phyloP scores from a whole-genome alignment of 1,284 basidiomycete species.

The Irpex rosettiformis region DNA sequence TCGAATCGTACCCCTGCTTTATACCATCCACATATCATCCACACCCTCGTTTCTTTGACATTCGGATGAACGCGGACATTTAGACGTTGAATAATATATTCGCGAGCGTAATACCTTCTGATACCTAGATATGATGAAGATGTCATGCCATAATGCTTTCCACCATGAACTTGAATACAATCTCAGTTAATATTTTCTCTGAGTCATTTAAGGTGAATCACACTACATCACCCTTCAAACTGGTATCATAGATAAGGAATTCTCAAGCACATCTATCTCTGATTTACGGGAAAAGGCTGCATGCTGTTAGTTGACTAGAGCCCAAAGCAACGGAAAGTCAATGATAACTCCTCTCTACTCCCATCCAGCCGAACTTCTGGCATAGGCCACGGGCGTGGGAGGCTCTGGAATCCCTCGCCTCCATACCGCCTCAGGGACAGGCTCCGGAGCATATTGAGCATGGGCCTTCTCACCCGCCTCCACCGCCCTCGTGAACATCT shows the following conservation, averaged over 20 bases:
- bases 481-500: slow-evolving; percentile 66
- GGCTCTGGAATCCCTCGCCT: slow-evolving; percentile 1
- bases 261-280: not conserved
- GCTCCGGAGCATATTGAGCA: not conserved
- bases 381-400: not conserved
- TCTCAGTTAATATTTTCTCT: too few relatives aligned
- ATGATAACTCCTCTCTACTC: not conserved
- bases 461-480: slow-evolving; percentile 56
- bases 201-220: too few relatives aligned
- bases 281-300: not conserved
- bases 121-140: too few relatives aligned
- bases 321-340: not conserved
- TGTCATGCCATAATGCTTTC: not conserved
- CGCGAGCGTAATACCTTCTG: too few relatives aligned
- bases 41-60: too few relatives aligned
- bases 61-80: too few relatives aligned
- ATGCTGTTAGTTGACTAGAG: not conserved
- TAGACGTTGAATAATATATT: too few relatives aligned
- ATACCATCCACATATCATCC: too few relatives aligned
- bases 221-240: not conserved
- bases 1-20: not conserved
- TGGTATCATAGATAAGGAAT: not conserved
- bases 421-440: not conserved
- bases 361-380: slow-evolving; percentile 1
- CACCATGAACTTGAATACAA: not conserved